Conservation (phyloP, 257 asterid genomes). For the Ophiorrhiza pumila region DNA sequence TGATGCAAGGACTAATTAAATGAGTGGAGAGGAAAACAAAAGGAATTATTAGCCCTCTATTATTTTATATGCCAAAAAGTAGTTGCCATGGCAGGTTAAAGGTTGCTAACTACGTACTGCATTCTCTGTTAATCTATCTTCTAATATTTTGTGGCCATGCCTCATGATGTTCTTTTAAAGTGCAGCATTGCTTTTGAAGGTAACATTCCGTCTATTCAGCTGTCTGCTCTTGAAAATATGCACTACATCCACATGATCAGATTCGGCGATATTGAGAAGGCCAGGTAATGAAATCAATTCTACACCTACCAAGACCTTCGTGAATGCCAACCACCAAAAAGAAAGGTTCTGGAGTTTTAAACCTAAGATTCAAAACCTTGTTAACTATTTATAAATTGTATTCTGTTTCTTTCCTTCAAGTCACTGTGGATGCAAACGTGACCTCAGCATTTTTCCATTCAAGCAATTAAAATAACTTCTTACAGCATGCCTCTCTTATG, state of each 20-base stretch:
- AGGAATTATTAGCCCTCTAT: background rate
- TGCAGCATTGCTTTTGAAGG: constrained; percentile 70
- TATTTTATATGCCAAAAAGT: background rate
- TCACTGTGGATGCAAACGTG: background rate
- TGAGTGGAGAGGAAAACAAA: background rate
- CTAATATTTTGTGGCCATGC: constrained; percentile 1
- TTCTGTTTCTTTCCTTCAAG: background rate
- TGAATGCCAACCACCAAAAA: background rate
- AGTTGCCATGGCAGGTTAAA: background rate
- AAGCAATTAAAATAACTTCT: background rate
- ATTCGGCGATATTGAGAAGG: constrained; percentile 76
- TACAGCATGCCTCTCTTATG: background rate
- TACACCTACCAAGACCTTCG: background rate
- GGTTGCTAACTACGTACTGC: background rate
- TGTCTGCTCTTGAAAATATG: constrained; percentile 88
- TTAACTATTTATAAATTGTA: background rate
- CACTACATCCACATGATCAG: constrained; percentile 95
- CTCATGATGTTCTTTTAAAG: constrained; percentile 24
- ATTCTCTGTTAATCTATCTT: background rate
- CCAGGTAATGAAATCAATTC: constrained; percentile 43
- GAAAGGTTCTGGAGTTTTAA: background rate
- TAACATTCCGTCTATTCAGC: constrained; percentile 55
- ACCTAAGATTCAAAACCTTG: background rate
- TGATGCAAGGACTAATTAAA: background rate
- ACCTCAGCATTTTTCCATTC: background rate